Evolutionary conservation across 371 early-diverging fungal species (phyloP).

Genomic region (Homolaphlyctis polyrhiza): DNA sequence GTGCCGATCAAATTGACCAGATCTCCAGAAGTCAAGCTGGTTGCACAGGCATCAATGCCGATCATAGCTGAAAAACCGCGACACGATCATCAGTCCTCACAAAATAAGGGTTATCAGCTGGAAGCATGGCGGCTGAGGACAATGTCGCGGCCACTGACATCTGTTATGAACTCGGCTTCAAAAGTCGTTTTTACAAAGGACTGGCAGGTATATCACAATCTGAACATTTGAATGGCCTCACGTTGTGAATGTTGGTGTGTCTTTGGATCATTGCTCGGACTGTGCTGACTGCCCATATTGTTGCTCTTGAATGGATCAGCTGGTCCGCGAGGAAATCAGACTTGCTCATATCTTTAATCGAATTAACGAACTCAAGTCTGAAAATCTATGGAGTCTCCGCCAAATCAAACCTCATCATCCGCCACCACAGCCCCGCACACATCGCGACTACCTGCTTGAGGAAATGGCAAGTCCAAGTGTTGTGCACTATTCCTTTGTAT

Average conservation of each 20-base stretch:
- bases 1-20: not conserved
- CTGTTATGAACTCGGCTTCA: constrained; percentile 60
- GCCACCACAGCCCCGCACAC: constrained; percentile 69
- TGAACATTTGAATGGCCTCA: not conserved
- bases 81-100: not conserved
- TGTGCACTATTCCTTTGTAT: not conserved
- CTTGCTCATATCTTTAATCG: constrained; percentile 64
- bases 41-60: not conserved
- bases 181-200: constrained; percentile 74
- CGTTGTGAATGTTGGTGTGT: not conserved
- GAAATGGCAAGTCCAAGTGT: constrained; percentile 60
- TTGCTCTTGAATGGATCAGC: constrained; percentile 26
- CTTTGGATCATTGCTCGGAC: not conserved
- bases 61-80: not conserved
- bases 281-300: not conserved
- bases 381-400: constrained; percentile 72
- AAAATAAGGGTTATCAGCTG: constrained; percentile 44
- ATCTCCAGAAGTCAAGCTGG: not conserved
- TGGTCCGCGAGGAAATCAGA: constrained; percentile 80
- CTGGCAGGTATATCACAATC: constrained; percentile 59
- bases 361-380: constrained; percentile 74
- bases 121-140: constrained; percentile 74
- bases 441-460: constrained; percentile 84
- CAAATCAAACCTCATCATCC: constrained; percentile 69
- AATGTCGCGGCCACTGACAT: constrained; percentile 63